Evolutionary conservation across 1,284 basidiomycete genomes (phyloP).

Genomic region (Ceratobasidium theobromae): DNA sequence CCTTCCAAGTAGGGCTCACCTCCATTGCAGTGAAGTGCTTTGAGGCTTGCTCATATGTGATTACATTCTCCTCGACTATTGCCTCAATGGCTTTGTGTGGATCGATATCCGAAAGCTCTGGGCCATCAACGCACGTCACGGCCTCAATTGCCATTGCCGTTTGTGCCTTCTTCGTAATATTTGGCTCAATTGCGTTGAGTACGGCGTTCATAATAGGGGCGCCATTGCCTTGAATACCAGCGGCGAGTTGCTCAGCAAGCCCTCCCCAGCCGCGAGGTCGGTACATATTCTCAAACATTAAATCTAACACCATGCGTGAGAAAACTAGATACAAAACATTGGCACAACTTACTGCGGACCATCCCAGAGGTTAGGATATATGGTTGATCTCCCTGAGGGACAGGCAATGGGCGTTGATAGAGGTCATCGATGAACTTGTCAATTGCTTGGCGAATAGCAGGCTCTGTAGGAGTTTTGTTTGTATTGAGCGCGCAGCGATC

Average conservation of each 20-base stretch:
- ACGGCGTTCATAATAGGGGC: slow-evolving; percentile 33
- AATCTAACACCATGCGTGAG: not conserved
- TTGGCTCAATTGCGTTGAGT: slow-evolving; percentile 36
- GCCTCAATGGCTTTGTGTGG: slow-evolving; percentile 34
- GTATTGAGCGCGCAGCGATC: slow-evolving; percentile 38
- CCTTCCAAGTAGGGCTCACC: slow-evolving; percentile 12
- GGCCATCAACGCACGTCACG: slow-evolving; percentile 37
- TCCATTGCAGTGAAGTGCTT: slow-evolving; percentile 36
- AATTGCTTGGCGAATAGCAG: slow-evolving; percentile 34
- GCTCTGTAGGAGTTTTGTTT: slow-evolving; percentile 31
- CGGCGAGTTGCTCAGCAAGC: slow-evolving; percentile 36
- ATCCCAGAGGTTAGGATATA: slow-evolving; percentile 38
- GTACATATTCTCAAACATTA: slow-evolving; percentile 38
- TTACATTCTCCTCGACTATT: slow-evolving; percentile 37
- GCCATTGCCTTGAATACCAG: slow-evolving; percentile 38
- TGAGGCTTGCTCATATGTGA: slow-evolving; percentile 33
- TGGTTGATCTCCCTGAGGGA: slow-evolving; percentile 37
- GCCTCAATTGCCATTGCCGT: slow-evolving; percentile 36
- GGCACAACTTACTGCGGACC: slow-evolving; percentile 33
- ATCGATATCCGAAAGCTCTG: slow-evolving; percentile 34
- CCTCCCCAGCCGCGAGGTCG: slow-evolving; percentile 38
- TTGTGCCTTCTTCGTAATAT: slow-evolving; percentile 34
- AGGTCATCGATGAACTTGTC: slow-evolving; percentile 37
- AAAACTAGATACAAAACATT: not conserved
- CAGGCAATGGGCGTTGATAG: slow-evolving; percentile 38